Percentiles rank a stretch among this genome's conserved stretches.
Evolutionary conservation across 352 stramenopile genomes (phyloP).

Genomic region (Pythium insidiosum): DNA sequence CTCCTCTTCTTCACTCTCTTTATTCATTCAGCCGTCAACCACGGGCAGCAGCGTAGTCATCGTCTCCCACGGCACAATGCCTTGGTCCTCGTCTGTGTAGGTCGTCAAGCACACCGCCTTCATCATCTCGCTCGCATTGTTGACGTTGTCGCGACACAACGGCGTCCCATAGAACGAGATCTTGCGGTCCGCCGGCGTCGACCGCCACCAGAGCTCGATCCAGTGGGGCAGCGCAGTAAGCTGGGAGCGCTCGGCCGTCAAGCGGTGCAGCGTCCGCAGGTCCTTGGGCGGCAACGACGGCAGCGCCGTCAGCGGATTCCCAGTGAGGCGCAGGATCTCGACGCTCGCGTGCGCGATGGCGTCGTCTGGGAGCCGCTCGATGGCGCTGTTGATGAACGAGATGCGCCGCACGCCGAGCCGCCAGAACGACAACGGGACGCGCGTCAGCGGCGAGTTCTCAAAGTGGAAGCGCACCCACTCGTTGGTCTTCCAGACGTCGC

Average conservation of each 20-base stretch:
- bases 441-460: conserved; percentile 2
- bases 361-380: conserved; percentile 1
- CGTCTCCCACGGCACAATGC: too few relatives aligned
- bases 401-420: background rate
- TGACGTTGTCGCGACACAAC: too few relatives aligned
- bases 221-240: background rate
- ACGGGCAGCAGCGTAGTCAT: too few relatives aligned
- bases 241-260: conserved; percentile 1
- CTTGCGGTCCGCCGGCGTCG: too few relatives aligned
- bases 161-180: too few relatives aligned
- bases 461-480: conserved; percentile 3
- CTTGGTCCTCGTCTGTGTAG: too few relatives aligned
- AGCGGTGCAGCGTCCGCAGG: background rate
- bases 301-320: conserved; percentile 4
- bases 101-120: too few relatives aligned
- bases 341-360: background rate
- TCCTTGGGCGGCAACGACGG: background rate
- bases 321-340: background rate
- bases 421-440: background rate
- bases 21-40: too few relatives aligned
- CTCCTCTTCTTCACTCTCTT: too few relatives aligned
- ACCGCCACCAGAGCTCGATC: too few relatives aligned
- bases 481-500: conserved; percentile 1
- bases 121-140: too few relatives aligned
- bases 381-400: conserved; percentile 1